phyloP scores from a whole-genome alignment of 495 filamentous ascomycete species.

The Lepidopterella palustris region DNA sequence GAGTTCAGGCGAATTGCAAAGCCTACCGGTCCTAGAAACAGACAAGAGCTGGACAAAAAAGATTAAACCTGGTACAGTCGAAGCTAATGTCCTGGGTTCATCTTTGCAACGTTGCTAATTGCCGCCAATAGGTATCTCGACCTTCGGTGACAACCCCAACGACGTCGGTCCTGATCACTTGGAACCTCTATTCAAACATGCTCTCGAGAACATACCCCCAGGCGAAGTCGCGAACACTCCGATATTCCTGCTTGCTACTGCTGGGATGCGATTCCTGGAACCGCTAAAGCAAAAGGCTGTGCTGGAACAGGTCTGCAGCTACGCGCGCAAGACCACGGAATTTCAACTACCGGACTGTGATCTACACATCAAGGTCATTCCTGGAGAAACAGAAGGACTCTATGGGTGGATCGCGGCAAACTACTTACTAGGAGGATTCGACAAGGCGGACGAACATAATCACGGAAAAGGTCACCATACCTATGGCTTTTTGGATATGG shows the following conservation, averaged over 20 bases:
- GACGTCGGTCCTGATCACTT: constrained; percentile 78
- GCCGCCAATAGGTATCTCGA: constrained; percentile 63
- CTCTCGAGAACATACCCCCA: constrained; percentile 70
- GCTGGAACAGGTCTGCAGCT: constrained; percentile 73
- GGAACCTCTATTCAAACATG: constrained; percentile 70
- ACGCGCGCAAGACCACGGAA: constrained; percentile 66
- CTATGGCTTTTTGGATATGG: constrained; percentile 98
- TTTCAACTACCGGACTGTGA: constrained; percentile 88
- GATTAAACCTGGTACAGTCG: constrained; percentile 65
- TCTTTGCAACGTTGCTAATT: constrained; percentile 3
- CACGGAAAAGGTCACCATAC: constrained; percentile 89
- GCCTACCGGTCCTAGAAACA: constrained; percentile 71
- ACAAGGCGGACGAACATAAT: constrained; percentile 63
- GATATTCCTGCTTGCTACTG: constrained; percentile 90
- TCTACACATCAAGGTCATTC: constrained; percentile 88
- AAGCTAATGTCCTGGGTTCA: background rate
- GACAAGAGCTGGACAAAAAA: constrained; percentile 90
- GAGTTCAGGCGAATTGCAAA: constrained; percentile 52
- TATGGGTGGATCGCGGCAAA: constrained; percentile 99
- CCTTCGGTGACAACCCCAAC: constrained; percentile 70
- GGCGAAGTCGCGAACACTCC: constrained; percentile 77
- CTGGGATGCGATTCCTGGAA: constrained; percentile 90
- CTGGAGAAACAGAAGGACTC: constrained; percentile 92
- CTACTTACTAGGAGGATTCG: constrained; percentile 90
- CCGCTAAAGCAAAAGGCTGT: constrained; percentile 62